Conservation (phyloP, 2,329 filamentous ascomycete species). For the Pseudogymnoascus sp. region DNA sequence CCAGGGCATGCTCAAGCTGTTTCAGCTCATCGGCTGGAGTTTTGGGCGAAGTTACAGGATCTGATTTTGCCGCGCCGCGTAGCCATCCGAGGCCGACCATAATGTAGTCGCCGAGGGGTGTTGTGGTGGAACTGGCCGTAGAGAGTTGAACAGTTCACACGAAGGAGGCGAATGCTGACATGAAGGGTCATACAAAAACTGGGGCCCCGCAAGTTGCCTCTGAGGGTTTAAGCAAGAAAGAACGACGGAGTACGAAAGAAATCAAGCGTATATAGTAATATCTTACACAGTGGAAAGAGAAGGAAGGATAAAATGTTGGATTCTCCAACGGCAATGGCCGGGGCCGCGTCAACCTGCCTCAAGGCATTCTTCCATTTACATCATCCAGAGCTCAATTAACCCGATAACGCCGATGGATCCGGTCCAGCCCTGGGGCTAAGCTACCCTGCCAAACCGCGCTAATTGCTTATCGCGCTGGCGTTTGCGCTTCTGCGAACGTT, state of each 20-base stretch:
- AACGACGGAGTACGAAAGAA: neutral
- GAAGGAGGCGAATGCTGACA: neutral
- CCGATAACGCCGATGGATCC: slow-evolving; percentile 7
- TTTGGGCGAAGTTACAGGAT: slow-evolving; percentile 14
- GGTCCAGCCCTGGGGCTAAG: neutral
- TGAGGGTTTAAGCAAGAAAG: neutral
- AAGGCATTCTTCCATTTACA: neutral
- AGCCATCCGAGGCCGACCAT: slow-evolving; percentile 7
- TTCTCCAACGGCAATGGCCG: neutral
- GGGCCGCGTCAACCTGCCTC: neutral
- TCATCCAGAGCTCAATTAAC: neutral
- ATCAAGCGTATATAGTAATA: slow-evolving; percentile 1
- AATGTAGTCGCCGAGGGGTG: neutral
- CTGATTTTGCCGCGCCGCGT: neutral
- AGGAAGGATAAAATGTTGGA: neutral
- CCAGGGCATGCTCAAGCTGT: slow-evolving; percentile 52
- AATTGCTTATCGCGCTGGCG: slow-evolving; percentile 4
- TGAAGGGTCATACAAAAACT: neutral
- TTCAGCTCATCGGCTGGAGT: slow-evolving; percentile 37
- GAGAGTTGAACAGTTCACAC: neutral
- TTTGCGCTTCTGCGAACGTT: slow-evolving; percentile 4
- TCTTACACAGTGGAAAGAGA: neutral
- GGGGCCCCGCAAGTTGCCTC: neutral
- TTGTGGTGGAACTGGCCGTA: neutral
- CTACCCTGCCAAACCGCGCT: neutral